Evolutionary conservation across 2,329 filamentous ascomycete genomes (phyloP), one percentile per base, ranked within the genome.

Genomic region (Colletotrichum godetiae): DNA sequence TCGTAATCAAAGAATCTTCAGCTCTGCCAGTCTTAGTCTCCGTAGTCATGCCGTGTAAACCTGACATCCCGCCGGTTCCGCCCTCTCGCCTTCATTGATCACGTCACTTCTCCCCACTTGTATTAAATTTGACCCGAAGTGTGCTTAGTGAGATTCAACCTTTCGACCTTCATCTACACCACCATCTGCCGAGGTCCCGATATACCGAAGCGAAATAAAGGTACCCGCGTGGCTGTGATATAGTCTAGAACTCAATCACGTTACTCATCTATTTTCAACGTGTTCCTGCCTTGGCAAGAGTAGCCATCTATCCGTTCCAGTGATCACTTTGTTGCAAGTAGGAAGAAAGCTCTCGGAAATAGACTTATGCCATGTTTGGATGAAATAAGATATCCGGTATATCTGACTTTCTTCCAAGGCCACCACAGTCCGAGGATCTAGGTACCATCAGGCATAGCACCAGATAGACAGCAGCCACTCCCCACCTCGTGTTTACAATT

Each of bases 301-400:
- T 4, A 11, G n/a, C 37, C 15, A 8, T 15, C 10, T 31, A 22
- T n/a, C 37, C 7, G 15, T 11, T 22, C 19, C 42, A 3, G 4
- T 3, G 24, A n/a, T 19, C 27, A 37, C 11, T 13, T 29, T 12
- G 15, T 24, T 49, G 35, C 24, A 5, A 11, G 24, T 31, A 65
- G 10, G 33, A 24, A 46, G 35, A 55, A 31, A 58, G 27, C 15
- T 8, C 6, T 19, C 53, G 42, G 7, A 27, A 42, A 46, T 42
- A 67, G 65, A 31, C 56, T 61, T 27, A 10, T 12, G 19, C n/a
- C 11, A n/a, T 19, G 22, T 67, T 67, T 46, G 46, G 46, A 71
- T 12, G 68, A 19, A 67, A 52, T n/a, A 57, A 56, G n/a, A 61
- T 56, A 31, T 35, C 42, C 33, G 24, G 46, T 55, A 15, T 53